Evolutionary conservation across 257 asterid genomes (phyloP), one percentile per base, ranked within the genome.

Genomic region (Coffea canephora): DNA sequence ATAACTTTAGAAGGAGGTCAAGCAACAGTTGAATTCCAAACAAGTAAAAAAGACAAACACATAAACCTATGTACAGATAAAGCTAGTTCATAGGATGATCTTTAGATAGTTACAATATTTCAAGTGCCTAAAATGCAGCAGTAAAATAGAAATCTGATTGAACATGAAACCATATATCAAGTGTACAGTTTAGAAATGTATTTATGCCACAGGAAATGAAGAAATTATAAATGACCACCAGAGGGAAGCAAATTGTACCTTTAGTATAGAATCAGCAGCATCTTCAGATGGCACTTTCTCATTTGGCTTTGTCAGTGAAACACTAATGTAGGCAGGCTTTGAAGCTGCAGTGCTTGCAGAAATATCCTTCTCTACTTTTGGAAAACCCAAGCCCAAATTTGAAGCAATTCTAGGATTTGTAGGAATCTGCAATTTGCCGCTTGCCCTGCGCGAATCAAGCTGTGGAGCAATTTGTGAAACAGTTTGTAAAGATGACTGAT

Each of bases 401-500:
- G 98, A 83, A 87, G 93, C 91, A 86, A 96, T 94, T 90, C 97
- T 92, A 74, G 98, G 98, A 87, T 96, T 96, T 80, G 97, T 94
- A 13, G 97, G 98, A 81, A 96, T 96, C 87, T 96, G 99, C 86
- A 92, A 23, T 84, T 90, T 94, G 87, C 82, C 89, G 89, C 81
- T 86, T 77, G 85, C 90, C 87, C 87, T 91, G 31, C 81, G 88
- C 69, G 91, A 72, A 84, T 94, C 96, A 84, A 84, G 54, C 61
- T 85, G 86, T 72, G 87, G 89, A 67, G 92, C 83, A 83, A 89
- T 87, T 81, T 83, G 92, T 27, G 88, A 70, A 78, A 85, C 86
- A 78, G 95, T 80, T 85, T 87, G 97, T 79, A 82, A 89, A 78
- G 95, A 82, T 75, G 91, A 72, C 59, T 89, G 99, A 81, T 86